phyloP scores from a whole-genome alignment of 768 basidiomycete species.

The Termitomyces sp. region DNA sequence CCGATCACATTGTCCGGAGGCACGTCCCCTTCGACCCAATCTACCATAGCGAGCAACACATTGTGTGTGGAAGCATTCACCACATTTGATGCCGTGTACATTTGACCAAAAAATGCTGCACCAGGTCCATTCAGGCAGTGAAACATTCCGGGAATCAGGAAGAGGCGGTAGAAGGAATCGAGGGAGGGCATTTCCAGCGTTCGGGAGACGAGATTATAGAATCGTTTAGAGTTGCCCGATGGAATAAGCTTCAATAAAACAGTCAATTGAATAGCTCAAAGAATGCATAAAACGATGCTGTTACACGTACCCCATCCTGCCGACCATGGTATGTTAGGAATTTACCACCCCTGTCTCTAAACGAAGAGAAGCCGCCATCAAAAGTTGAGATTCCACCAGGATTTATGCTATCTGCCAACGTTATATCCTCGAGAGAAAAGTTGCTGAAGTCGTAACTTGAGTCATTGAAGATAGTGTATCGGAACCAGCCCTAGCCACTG shows the following conservation, averaged over 20 bases:
- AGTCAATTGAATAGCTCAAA: not conserved
- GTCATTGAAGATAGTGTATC: constrained; percentile 1
- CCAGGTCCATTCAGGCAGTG: constrained; percentile 1
- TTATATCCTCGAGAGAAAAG: not conserved
- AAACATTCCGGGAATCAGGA: constrained; percentile 3
- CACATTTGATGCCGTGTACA: not conserved
- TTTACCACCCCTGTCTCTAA: constrained; percentile 6
- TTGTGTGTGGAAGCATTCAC: constrained; percentile 1
- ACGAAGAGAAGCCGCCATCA: constrained; percentile 1
- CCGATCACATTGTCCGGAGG: constrained; percentile 1
- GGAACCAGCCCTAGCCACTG: constrained; percentile 1
- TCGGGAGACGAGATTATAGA: constrained; percentile 3
- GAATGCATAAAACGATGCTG: not conserved
- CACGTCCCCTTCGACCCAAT: constrained; percentile 1
- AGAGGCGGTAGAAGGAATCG: constrained; percentile 9
- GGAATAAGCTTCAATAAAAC: not conserved
- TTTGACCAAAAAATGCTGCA: not conserved
- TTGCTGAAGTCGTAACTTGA: constrained; percentile 2
- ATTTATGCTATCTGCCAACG: constrained; percentile 2
- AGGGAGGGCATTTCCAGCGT: not conserved
- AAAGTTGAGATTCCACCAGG: constrained; percentile 4
- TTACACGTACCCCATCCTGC: not conserved
- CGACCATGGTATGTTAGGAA: constrained; percentile 9
- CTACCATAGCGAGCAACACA: constrained; percentile 1
- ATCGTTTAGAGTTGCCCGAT: constrained; percentile 4